These are phyloP conservation scores for Pleurotus eryngii DNA, from an alignment of 768 basidiomycete genomes.

Conservation along the genomic window DNA sequence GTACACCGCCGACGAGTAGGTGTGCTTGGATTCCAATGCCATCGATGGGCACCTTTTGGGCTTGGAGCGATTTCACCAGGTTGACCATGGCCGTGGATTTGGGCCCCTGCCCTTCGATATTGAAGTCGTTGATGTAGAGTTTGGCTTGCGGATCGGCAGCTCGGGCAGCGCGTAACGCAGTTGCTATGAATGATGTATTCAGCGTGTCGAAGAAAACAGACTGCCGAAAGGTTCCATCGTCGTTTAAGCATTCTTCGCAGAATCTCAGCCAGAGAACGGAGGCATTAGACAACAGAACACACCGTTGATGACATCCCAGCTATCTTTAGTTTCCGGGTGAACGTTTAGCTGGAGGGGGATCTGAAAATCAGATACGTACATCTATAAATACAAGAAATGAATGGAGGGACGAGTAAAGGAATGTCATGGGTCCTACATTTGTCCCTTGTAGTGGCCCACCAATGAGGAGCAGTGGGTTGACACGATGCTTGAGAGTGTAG, in stretches of 20 bases:
- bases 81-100: constrained; percentile 41
- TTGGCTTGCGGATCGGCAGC: constrained; percentile 5
- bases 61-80: constrained; percentile 34
- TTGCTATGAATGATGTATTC: constrained; percentile 32
- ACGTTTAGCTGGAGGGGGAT: too few relatives aligned
- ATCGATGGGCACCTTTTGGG: constrained; percentile 36
- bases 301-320: constrained; percentile 45
- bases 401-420: too few relatives aligned
- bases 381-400: background rate
- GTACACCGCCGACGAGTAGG: constrained; percentile 40
- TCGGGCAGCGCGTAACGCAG: constrained; percentile 40
- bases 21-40: constrained; percentile 46
- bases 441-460: constrained; percentile 50
- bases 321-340: constrained; percentile 16
- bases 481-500: constrained; percentile 40
- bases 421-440: constrained; percentile 32
- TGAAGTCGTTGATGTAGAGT: constrained; percentile 17
- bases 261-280: constrained; percentile 8
- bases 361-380: background rate
- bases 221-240: constrained; percentile 42
- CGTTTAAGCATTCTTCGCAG: constrained; percentile 36
- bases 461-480: constrained; percentile 46
- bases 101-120: constrained; percentile 20
- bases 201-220: constrained; percentile 43
- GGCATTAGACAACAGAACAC: background rate